phyloP scores from a whole-genome alignment of 192 early-diverging fungal species.

The Piromyces finnis region DNA sequence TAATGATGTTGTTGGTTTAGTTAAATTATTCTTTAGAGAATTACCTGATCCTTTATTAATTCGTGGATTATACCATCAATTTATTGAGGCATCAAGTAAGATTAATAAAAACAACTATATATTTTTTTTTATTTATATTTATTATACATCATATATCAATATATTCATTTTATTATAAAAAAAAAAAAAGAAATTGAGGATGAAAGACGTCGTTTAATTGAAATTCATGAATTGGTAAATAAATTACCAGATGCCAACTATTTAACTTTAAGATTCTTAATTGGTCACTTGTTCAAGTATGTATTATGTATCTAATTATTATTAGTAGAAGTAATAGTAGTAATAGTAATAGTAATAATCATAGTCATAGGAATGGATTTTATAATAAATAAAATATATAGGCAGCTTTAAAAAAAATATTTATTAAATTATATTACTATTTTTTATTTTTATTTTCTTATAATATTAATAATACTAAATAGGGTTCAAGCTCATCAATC shows the following conservation, averaged over 20 bases:
- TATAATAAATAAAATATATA: too few relatives aligned
- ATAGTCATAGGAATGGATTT: too few relatives aligned
- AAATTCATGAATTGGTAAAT: constrained; percentile 57
- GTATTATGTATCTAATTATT: background rate
- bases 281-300: constrained; percentile 65
- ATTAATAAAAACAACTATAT: background rate
- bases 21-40: constrained; percentile 91
- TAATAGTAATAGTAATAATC: too few relatives aligned
- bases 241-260: constrained; percentile 63
- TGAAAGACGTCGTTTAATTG: constrained; percentile 32
- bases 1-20: constrained; percentile 60
- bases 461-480: too few relatives aligned
- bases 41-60: constrained; percentile 81
- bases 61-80: constrained; percentile 31
- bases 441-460: too few relatives aligned
- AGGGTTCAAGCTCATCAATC: too few relatives aligned
- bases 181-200: constrained; percentile 54
- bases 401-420: too few relatives aligned
- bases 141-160: too few relatives aligned
- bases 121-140: background rate
- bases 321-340: too few relatives aligned
- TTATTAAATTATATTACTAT: too few relatives aligned
- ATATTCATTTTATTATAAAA: too few relatives aligned
- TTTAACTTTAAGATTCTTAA: constrained; percentile 60
- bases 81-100: constrained; percentile 56